These are phyloP conservation scores for Cryptococcus neoformans DNA, from an alignment of 1,284 basidiomycete genomes.

Conservation along the genomic window DNA sequence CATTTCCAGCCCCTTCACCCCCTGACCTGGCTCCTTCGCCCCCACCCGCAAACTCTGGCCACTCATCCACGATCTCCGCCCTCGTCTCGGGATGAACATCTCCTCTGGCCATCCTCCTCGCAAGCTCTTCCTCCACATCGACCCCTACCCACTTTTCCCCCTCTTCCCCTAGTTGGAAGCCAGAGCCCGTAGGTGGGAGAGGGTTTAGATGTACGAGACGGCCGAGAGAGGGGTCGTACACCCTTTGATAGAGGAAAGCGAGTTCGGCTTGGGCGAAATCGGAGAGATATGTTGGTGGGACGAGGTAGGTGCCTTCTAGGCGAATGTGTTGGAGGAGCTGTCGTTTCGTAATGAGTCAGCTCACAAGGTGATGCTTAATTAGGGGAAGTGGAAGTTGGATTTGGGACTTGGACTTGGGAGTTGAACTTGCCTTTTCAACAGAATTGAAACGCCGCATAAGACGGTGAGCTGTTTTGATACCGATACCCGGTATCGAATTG, in stretches of 20 bases:
- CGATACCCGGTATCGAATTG: conserved; percentile 91
- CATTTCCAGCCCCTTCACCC: neutral
- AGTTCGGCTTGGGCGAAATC: conserved; percentile 75
- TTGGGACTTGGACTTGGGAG: too few species aligned
- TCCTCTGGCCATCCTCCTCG: conserved; percentile 65
- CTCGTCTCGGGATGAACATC: conserved; percentile 73
- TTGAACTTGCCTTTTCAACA: conserved; percentile 59
- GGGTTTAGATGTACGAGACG: conserved; percentile 67
- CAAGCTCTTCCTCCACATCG: conserved; percentile 46
- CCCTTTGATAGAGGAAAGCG: conserved; percentile 91
- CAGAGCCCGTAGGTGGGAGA: conserved; percentile 49
- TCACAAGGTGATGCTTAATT: too few species aligned
- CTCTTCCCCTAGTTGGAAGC: conserved; percentile 55
- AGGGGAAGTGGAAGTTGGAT: too few species aligned
- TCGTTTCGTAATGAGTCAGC: too few species aligned
- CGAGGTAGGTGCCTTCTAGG: conserved; percentile 71
- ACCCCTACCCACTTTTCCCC: conserved; percentile 72
- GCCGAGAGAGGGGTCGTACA: conserved; percentile 72
- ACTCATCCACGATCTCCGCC: conserved; percentile 72
- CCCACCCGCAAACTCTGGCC: conserved; percentile 56
- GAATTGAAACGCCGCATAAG: conserved; percentile 81
- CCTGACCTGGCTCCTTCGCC: neutral
- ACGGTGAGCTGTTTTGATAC: conserved; percentile 90
- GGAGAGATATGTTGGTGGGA: conserved; percentile 72
- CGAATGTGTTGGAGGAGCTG: conserved; percentile 64